Percentiles rank a stretch among this genome's conserved stretches.
Conservation (phyloP, 2,329 filamentous ascomycete genomes). For the Sphaerulina vaccinii region DNA sequence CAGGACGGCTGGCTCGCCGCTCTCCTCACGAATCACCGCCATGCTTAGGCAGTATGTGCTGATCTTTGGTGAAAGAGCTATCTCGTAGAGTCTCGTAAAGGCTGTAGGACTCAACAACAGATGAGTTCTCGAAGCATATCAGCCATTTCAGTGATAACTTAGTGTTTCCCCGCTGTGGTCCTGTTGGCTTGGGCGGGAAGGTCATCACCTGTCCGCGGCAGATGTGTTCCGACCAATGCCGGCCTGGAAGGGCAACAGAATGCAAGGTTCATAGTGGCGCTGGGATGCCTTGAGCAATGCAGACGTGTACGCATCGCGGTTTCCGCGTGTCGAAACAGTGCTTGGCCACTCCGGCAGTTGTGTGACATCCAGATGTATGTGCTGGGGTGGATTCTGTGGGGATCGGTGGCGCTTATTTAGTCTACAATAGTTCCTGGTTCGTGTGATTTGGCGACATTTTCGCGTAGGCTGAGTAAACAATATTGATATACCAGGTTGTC, state of each 20-base stretch:
- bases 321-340: background rate
- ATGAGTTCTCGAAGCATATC: background rate
- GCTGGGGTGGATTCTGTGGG: background rate
- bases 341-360: background rate
- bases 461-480: background rate
- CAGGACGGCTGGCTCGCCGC: slow-evolving; percentile 15
- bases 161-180: background rate
- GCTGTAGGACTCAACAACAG: background rate
- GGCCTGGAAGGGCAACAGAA: background rate
- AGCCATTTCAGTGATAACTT: background rate
- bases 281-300: background rate
- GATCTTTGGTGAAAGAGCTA: background rate
- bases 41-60: background rate
- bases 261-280: background rate
- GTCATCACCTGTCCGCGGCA: background rate
- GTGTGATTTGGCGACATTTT: background rate
- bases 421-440: background rate
- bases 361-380: background rate
- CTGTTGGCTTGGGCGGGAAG: background rate
- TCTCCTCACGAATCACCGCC: background rate
- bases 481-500: too few relatives aligned
- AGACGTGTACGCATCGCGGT: background rate
- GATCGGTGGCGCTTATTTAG: background rate
- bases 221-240: background rate
- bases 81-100: background rate